These are phyloP conservation scores for Termitomyces sp. DNA, from an alignment of 768 basidiomycete genomes.

Conservation along the genomic window DNA sequence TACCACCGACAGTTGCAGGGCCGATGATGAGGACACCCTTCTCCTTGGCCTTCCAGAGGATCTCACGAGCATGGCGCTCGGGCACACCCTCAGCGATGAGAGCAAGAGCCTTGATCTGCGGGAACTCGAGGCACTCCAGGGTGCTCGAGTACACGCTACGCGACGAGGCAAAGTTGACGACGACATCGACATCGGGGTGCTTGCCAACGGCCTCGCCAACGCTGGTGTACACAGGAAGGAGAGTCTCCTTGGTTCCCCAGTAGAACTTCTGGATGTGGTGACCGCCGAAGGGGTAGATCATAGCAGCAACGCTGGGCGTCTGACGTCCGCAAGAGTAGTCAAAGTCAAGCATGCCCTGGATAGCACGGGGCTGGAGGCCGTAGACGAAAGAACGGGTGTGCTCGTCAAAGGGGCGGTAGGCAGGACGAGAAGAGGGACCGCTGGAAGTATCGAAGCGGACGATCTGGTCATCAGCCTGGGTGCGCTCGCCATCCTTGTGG, in stretches of 20 bases:
- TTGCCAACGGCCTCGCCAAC: conserved; percentile 88
- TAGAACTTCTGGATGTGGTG: conserved; percentile 99
- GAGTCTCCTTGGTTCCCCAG: conserved; percentile 99
- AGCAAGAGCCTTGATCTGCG: conserved; percentile 62
- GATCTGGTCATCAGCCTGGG: conserved; percentile 83
- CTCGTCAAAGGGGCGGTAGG: conserved; percentile 89
- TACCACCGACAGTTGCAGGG: conserved; percentile 97
- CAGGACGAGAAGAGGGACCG: conserved; percentile 48
- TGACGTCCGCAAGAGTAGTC: conserved; percentile 96
- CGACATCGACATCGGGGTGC: conserved; percentile 94
- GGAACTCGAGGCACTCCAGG: conserved; percentile 75
- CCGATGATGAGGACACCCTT: conserved; percentile 89
- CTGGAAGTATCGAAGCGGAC: conserved; percentile 71
- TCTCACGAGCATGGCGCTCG: conserved; percentile 94
- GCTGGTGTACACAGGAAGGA: conserved; percentile 94
- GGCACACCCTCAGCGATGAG: conserved; percentile 99
- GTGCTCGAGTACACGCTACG: conserved; percentile 94
- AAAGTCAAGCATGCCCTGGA: conserved; percentile 96
- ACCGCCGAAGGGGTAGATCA: conserved; percentile 99
- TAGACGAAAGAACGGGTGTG: conserved; percentile 96
- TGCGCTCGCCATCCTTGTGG: conserved; percentile 72
- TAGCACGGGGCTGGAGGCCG: conserved; percentile 97
- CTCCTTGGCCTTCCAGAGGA: conserved; percentile 80
- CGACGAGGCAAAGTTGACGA: conserved; percentile 96
- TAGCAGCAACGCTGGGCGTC: conserved; percentile 91